Evolutionary conservation across 1,139 yeast genomes (phyloP), one percentile per base, ranked within the genome.

Genomic region (Meyerozyma guilliermondii): DNA sequence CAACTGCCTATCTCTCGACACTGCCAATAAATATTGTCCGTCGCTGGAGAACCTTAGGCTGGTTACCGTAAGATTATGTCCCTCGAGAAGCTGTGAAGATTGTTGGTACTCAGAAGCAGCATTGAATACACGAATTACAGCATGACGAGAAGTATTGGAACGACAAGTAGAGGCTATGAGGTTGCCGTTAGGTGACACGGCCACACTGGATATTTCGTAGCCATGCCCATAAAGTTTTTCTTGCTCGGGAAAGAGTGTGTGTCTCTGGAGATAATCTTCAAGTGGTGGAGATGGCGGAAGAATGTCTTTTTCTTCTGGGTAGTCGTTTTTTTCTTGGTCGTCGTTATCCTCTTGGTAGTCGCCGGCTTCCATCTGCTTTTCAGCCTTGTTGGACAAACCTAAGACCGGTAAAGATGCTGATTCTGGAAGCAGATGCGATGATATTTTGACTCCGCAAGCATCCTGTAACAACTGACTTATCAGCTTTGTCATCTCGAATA

Each of bases 201-300:
- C 95, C 41, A 91, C 74, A 38, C 95, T 76, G 0, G 89, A 80
- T 39, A 91, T 81, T 61, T 94, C 99, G 63, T 89, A 94, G 11
- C 99, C 99, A 61, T 94, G 99, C 0, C 98, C 98, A 56, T 92
- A 94, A 40, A 94, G 66, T 59, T 94, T 94, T 55, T 94, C 98
- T 43, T 83, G 66, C 59, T 94, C 99, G 0, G 98, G 98, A 82
- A 94, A 94, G 44, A 94, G 72, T 0, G 98, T 87, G 57, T 84
- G 87, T 54, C 98, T 74, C 61, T 94, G 98, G 33, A 94, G 71
- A 48, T 87, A 87, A 55, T 89, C 96, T 59, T 91, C 98, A 41
- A 84, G 65, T 1, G 97, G 97, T 5, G 96, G 95, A 33, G 24
- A 3, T 14, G 7, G 13, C 10, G 36, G 36, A 17, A 33, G 40